Evolutionary conservation across 2,329 filamentous ascomycete species (phyloP).

Genomic region (Ustulina deusta): DNA sequence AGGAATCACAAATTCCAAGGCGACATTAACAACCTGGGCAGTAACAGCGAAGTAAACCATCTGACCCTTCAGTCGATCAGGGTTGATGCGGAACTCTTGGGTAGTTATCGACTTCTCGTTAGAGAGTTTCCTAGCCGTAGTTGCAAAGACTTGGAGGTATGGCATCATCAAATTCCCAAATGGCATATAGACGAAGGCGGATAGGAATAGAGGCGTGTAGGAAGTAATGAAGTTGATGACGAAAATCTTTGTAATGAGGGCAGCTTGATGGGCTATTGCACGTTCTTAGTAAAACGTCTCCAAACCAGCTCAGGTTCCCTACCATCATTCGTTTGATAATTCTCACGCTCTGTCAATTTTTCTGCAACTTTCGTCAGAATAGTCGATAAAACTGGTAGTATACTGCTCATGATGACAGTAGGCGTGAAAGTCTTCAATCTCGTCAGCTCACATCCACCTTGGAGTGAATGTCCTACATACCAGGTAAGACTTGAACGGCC

Average conservation of each 20-base stretch:
- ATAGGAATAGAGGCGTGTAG: slow-evolving; percentile 91
- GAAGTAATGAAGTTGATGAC: slow-evolving; percentile 97
- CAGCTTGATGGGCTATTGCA: slow-evolving; percentile 76
- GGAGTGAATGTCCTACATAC: slow-evolving; percentile 60
- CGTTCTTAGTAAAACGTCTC: slow-evolving; percentile 40
- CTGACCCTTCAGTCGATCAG: slow-evolving; percentile 84
- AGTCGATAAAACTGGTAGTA: slow-evolving; percentile 81
- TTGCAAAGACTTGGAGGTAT: slow-evolving; percentile 83
- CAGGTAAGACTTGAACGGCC: slow-evolving; percentile 86
- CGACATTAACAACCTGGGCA: slow-evolving; percentile 89
- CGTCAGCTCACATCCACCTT: slow-evolving; percentile 31
- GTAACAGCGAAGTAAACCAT: slow-evolving; percentile 97
- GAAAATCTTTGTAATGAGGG: slow-evolving; percentile 92
- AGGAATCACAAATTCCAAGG: slow-evolving; percentile 85
- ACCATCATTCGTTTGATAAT: slow-evolving; percentile 88
- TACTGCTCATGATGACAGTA: slow-evolving; percentile 84
- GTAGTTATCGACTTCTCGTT: slow-evolving; percentile 77
- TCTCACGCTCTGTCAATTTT: slow-evolving; percentile 83
- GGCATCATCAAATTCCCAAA: slow-evolving; percentile 88
- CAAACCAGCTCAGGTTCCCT: background rate
- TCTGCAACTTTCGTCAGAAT: slow-evolving; percentile 82
- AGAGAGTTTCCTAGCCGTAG: slow-evolving; percentile 80
- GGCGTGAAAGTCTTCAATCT: slow-evolving; percentile 79
- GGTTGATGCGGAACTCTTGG: slow-evolving; percentile 82
- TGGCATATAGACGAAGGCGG: slow-evolving; percentile 93